A percentile compares a stretch with the other conserved stretches of the same genome.
Evolutionary conservation across 2,329 filamentous ascomycete genomes (phyloP).

Genomic region (Stachybotrys chartarum): DNA sequence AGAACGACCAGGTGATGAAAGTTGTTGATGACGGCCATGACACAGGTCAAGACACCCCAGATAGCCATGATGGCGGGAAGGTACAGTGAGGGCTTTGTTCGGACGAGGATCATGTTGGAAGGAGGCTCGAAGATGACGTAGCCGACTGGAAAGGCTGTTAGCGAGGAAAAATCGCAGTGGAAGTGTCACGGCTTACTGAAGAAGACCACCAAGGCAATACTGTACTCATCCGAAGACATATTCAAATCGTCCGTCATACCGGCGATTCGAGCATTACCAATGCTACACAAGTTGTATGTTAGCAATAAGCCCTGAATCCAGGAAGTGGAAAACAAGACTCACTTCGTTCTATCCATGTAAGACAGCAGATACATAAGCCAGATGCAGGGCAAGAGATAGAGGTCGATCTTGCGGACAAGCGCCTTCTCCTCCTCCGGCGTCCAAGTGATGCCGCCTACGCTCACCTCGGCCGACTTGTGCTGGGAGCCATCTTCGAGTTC

Average conservation of each 20-base stretch:
- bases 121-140: slow-evolving; percentile 59
- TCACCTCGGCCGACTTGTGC: neutral
- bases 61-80: slow-evolving; percentile 59
- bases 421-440: slow-evolving; percentile 20
- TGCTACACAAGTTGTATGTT: slow-evolving; percentile 12
- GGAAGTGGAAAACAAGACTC: slow-evolving; percentile 27
- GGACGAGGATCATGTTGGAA: slow-evolving; percentile 60
- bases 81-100: slow-evolving; percentile 55
- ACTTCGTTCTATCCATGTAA: slow-evolving; percentile 60
- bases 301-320: neutral
- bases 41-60: slow-evolving; percentile 22
- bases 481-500: neutral
- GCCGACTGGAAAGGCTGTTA: slow-evolving; percentile 30
- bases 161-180: neutral
- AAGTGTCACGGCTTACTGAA: slow-evolving; percentile 31
- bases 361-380: slow-evolving; percentile 51
- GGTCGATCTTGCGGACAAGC: slow-evolving; percentile 30
- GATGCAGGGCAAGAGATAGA: slow-evolving; percentile 41
- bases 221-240: slow-evolving; percentile 54
- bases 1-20: slow-evolving; percentile 20
- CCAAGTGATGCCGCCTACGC: neutral
- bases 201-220: slow-evolving; percentile 52
- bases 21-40: slow-evolving; percentile 19
- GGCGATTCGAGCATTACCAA: slow-evolving; percentile 47
- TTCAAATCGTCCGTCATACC: slow-evolving; percentile 30